Conservation (phyloP, 352 stramenopile species). For the Phytopythium oedochilum region DNA sequence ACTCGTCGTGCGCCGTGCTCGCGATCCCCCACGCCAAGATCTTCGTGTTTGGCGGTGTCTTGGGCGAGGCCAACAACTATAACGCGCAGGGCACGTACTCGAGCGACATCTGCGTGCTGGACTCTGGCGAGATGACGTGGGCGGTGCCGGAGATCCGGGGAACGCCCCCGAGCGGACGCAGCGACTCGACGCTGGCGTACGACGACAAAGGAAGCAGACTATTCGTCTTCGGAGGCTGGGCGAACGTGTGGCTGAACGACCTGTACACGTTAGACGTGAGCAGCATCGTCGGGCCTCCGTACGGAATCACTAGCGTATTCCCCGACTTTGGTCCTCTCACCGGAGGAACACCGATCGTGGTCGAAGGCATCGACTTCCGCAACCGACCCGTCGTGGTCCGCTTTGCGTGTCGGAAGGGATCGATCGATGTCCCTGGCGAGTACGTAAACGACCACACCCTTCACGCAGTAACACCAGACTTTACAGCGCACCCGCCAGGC, state of each 20-base stretch:
- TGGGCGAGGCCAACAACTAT: slow-evolving; percentile 87
- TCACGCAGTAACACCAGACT: slow-evolving; percentile 87
- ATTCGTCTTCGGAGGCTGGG: slow-evolving; percentile 95
- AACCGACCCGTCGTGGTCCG: slow-evolving; percentile 76
- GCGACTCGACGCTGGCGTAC: slow-evolving; percentile 93
- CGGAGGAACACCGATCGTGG: slow-evolving; percentile 77
- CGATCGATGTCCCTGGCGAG: slow-evolving; percentile 85
- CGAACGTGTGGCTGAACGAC: slow-evolving; percentile 92
- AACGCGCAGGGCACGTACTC: slow-evolving; percentile 77
- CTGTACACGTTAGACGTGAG: slow-evolving; percentile 91
- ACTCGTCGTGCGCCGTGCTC: slow-evolving; percentile 89
- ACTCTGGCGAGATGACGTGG: slow-evolving; percentile 92
- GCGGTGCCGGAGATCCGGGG: slow-evolving; percentile 76
- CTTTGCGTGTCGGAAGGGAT: slow-evolving; percentile 90
- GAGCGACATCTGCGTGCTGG: slow-evolving; percentile 91
- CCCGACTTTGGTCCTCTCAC: slow-evolving; percentile 92
- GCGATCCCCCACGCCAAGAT: slow-evolving; percentile 95
- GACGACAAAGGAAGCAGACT: slow-evolving; percentile 90
- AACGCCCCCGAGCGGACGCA: slow-evolving; percentile 76
- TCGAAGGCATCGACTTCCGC: slow-evolving; percentile 93
- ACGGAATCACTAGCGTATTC: slow-evolving; percentile 90
- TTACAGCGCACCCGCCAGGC: slow-evolving; percentile 83
- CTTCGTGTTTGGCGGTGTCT: slow-evolving; percentile 96
- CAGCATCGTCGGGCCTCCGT: slow-evolving; percentile 94
- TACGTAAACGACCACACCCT: slow-evolving; percentile 90